Evolutionary conservation across 2,329 filamentous ascomycete genomes (phyloP).

Genomic region (Ascochyta viciae-villosae): DNA sequence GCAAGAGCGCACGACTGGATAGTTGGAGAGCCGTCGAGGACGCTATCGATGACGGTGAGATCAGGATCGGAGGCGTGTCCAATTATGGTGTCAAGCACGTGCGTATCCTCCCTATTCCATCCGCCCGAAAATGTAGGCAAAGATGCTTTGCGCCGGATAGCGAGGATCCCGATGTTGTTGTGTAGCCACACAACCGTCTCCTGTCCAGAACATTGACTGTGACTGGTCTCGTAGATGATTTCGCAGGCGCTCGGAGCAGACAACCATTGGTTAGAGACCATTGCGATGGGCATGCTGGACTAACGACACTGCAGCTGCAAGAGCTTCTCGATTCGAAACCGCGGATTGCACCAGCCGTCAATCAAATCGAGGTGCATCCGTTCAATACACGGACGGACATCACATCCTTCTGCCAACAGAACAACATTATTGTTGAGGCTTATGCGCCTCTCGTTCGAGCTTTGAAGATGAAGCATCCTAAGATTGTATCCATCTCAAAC

Average conservation of each 20-base stretch:
- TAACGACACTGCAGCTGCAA: conserved; percentile 60
- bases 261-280: conserved; percentile 10
- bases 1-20: conserved; percentile 69
- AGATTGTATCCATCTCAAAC: conserved; percentile 66
- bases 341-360: conserved; percentile 70
- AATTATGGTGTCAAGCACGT: conserved; percentile 81
- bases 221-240: background rate
- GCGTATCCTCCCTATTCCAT: conserved; percentile 39
- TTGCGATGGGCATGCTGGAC: conserved; percentile 6
- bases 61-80: conserved; percentile 75
- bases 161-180: conserved; percentile 13
- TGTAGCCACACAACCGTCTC: conserved; percentile 8
- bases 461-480: conserved; percentile 72
- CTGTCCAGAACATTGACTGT: background rate
- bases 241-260: conserved; percentile 8
- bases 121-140: background rate
- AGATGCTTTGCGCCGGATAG: conserved; percentile 11
- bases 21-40: conserved; percentile 82
- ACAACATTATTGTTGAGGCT: conserved; percentile 76
- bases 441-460: conserved; percentile 80
- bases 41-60: conserved; percentile 73
- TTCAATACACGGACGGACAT: conserved; percentile 79
- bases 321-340: conserved; percentile 71
- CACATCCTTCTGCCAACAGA: conserved; percentile 67
- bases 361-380: conserved; percentile 81